Evolutionary conservation across 1,139 yeast species (phyloP).

Genomic region (Zygosaccharomyces sapae): DNA sequence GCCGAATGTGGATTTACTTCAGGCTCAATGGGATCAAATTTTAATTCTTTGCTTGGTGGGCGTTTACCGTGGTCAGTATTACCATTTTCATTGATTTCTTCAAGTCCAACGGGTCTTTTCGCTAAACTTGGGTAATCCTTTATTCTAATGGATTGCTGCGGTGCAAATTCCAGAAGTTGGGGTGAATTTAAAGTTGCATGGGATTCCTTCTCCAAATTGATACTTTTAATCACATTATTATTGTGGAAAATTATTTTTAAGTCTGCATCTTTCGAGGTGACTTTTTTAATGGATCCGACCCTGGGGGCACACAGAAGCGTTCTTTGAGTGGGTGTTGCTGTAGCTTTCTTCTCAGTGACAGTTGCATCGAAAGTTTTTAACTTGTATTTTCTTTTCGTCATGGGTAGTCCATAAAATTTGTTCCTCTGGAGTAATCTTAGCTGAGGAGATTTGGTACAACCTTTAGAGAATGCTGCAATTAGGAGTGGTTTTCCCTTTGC

Average conservation of each 20-base stretch:
- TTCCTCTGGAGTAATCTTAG: constrained; percentile 27
- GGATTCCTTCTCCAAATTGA: constrained; percentile 7
- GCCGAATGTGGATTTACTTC: background rate
- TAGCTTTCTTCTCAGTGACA: background rate
- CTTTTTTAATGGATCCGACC: constrained; percentile 23
- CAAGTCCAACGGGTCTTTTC: constrained; percentile 2
- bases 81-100: background rate
- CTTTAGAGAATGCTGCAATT: constrained; percentile 31
- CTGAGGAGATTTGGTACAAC: constrained; percentile 29
- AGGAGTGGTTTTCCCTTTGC: constrained; percentile 28
- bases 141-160: constrained; percentile 17
- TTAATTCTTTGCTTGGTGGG: background rate
- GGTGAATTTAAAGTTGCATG: constrained; percentile 7
- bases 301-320: constrained; percentile 24
- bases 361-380: constrained; percentile 24
- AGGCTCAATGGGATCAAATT: background rate
- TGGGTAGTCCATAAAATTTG: constrained; percentile 21
- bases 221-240: constrained; percentile 28
- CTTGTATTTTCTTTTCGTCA: constrained; percentile 30
- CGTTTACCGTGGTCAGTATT: background rate
- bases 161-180: constrained; percentile 13
- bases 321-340: constrained; percentile 1
- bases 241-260: constrained; percentile 32
- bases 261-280: constrained; percentile 30
- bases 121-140: constrained; percentile 21